These are phyloP conservation scores for Singerocomus inundabilis DNA, from an alignment of 1,284 basidiomycete genomes.

Conservation along the genomic window DNA sequence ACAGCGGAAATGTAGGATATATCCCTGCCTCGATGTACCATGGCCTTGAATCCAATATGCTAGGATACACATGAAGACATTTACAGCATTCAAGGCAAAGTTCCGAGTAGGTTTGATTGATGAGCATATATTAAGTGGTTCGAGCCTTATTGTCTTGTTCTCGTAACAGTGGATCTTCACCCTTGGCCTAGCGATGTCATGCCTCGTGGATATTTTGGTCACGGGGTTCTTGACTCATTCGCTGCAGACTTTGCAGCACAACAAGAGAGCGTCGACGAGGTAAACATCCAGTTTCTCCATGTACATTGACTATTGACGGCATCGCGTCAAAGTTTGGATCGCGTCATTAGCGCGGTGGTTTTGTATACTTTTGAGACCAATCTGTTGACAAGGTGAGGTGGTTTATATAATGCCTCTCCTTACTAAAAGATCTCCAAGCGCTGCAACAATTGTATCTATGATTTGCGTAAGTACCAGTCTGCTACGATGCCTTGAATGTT, in stretches of 20 bases:
- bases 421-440: constrained; percentile 27
- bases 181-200: constrained; percentile 47
- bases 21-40: not conserved
- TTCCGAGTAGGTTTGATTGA: constrained; percentile 26
- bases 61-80: constrained; percentile 30
- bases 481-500: constrained; percentile 9
- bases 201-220: constrained; percentile 48
- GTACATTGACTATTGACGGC: not conserved
- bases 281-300: not conserved
- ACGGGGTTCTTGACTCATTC: constrained; percentile 46
- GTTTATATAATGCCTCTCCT: not conserved
- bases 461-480: constrained; percentile 41
- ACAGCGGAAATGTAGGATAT: constrained; percentile 40
- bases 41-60: not conserved
- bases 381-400: constrained; percentile 44
- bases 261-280: constrained; percentile 34
- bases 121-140: not conserved
- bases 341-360: constrained; percentile 46
- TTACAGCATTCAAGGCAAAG: constrained; percentile 23
- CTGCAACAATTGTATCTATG: constrained; percentile 47
- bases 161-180: constrained; percentile 49
- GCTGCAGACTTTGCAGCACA: constrained; percentile 39
- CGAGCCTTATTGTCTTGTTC: not conserved
- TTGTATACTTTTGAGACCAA: constrained; percentile 55
- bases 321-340: constrained; percentile 39